phyloP scores from a whole-genome alignment of 805 yeast genomes.

The Clavispora fructus region DNA sequence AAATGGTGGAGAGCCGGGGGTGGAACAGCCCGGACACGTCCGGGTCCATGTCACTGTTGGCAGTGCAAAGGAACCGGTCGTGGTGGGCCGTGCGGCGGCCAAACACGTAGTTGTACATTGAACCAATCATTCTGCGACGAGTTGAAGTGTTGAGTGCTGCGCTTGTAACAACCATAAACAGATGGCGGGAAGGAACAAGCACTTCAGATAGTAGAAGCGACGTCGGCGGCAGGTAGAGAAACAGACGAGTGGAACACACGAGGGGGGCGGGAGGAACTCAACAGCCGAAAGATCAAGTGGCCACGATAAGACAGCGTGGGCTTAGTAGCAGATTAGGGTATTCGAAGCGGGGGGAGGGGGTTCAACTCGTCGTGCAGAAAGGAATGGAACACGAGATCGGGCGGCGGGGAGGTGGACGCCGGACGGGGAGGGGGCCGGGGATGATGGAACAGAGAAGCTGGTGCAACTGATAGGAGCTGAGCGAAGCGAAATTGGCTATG shows the following conservation, averaged over 20 bases:
- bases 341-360: not conserved
- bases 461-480: not conserved
- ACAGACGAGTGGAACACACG: no score
- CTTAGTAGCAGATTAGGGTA: not conserved
- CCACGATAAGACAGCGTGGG: not conserved
- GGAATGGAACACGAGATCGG: not conserved
- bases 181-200: not conserved
- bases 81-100: constrained; percentile 7
- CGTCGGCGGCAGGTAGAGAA: not conserved
- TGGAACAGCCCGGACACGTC: constrained; percentile 28
- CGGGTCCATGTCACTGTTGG: constrained; percentile 19
- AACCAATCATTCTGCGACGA: constrained; percentile 16
- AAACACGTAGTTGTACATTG: constrained; percentile 14
- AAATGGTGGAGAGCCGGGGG: constrained; percentile 38
- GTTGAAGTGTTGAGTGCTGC: constrained; percentile 1
- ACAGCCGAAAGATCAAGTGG: not conserved
- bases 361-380: constrained; percentile 1
- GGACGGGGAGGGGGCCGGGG: not conserved
- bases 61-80: constrained; percentile 18
- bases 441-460: not conserved
- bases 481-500: not conserved
- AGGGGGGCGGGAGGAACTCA: no score
- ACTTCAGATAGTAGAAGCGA: not conserved
- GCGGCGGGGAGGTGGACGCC: not conserved
- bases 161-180: not conserved